These are phyloP conservation scores for Cladosporium sp. DNA, from an alignment of 2,329 filamentous ascomycete species.

Conservation along the genomic window DNA sequence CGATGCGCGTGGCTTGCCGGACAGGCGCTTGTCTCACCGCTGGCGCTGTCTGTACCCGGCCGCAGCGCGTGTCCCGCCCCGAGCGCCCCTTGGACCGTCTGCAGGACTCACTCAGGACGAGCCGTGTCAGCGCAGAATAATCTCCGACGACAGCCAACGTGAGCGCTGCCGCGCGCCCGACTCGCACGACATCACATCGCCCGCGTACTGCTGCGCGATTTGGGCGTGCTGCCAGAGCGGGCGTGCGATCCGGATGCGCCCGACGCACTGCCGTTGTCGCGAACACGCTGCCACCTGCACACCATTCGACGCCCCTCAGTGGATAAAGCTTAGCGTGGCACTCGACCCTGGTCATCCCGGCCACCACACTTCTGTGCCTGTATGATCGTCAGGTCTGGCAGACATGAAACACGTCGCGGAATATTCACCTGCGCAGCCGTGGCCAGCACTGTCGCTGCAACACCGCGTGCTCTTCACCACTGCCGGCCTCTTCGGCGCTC, in stretches of 20 bases:
- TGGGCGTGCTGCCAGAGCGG: not conserved
- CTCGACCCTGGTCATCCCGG: not conserved
- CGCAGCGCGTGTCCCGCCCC: constrained; percentile 2
- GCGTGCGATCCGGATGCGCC: not conserved
- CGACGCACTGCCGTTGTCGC: not conserved
- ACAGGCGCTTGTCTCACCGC: constrained; percentile 11
- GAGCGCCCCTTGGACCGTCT: not conserved
- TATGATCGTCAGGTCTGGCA: not conserved
- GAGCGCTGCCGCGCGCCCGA: not conserved
- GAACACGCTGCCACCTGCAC: not conserved
- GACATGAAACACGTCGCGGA: constrained; percentile 8
- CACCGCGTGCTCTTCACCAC: not conserved
- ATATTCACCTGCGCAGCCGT: not conserved
- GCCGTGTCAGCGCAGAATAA: not conserved
- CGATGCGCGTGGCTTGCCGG: constrained; percentile 7
- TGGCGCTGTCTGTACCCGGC: not conserved
- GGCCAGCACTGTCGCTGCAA: not conserved
- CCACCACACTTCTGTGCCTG: constrained; percentile 2
- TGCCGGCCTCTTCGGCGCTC: not conserved
- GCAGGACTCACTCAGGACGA: constrained; percentile 2
- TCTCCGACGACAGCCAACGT: not conserved
- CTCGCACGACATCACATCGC: not conserved
- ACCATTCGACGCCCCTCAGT: not conserved
- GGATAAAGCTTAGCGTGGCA: not conserved
- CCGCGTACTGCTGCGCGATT: not conserved